A percentile compares a stretch with the other conserved stretches of the same genome.
phyloP scores from a whole-genome alignment of 257 asterid species.

The Ligustrum vulgare region DNA sequence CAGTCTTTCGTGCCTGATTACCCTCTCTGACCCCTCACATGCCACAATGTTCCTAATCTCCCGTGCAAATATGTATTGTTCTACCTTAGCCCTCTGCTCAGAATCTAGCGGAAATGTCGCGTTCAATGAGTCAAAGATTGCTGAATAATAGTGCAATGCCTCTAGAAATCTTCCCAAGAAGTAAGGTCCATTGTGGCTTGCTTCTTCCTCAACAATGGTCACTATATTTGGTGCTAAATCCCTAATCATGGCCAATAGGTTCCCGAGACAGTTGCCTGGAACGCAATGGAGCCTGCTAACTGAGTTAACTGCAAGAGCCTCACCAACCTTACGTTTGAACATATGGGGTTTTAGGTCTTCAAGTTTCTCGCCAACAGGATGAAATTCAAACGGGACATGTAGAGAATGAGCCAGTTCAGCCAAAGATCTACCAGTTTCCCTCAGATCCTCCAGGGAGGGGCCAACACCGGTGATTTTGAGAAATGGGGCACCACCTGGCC shows the following conservation, averaged over 20 bases:
- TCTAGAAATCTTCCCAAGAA: conserved; percentile 78
- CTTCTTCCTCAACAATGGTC: conserved; percentile 85
- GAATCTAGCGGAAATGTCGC: conserved; percentile 84
- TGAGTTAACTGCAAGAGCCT: conserved; percentile 80
- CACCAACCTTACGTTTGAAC: conserved; percentile 80
- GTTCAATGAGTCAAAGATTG: conserved; percentile 76
- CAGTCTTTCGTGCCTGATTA: conserved; percentile 69
- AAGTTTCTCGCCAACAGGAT: conserved; percentile 68
- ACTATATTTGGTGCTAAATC: conserved; percentile 86
- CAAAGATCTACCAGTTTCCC: conserved; percentile 73
- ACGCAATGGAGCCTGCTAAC: conserved; percentile 73
- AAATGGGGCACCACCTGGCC: conserved; percentile 83
- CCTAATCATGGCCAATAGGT: conserved; percentile 58
- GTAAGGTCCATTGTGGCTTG: conserved; percentile 90
- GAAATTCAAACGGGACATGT: conserved; percentile 75
- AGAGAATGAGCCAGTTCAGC: conserved; percentile 73
- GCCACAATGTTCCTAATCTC: conserved; percentile 78
- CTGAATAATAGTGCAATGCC: conserved; percentile 78
- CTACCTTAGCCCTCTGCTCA: conserved; percentile 75
- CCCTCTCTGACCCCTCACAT: conserved; percentile 64
- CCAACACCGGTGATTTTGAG: conserved; percentile 83
- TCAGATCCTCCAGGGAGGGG: conserved; percentile 53
- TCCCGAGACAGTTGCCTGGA: conserved; percentile 55
- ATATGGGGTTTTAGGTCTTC: conserved; percentile 76
- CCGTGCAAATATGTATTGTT: conserved; percentile 73